Percentiles rank a stretch among this genome's conserved stretches.
These are phyloP conservation scores for Citrus hindsii DNA, from an alignment of 345 rosid species.

Conservation along the genomic window DNA sequence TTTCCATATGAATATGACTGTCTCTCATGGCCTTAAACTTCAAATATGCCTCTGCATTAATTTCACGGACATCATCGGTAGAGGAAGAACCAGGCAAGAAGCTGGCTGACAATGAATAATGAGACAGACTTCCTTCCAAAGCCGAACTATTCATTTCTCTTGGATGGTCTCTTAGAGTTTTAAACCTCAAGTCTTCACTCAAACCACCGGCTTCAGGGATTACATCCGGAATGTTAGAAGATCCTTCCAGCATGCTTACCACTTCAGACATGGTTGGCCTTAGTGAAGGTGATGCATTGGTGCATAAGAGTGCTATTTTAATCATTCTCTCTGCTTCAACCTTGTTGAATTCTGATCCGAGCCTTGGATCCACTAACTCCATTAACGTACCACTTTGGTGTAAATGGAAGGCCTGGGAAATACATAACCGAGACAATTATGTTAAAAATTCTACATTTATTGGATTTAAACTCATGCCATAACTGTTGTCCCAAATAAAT, in stretches of 20 bases:
- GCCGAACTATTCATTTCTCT: not conserved
- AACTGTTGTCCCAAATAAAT: too few species aligned
- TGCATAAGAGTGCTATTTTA: slow-evolving; percentile 48
- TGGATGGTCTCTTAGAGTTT: slow-evolving; percentile 19
- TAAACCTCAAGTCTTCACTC: slow-evolving; percentile 42
- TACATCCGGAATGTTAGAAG: slow-evolving; percentile 31
- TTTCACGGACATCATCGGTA: not conserved
- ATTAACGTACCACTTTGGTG: slow-evolving; percentile 32
- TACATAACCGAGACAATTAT: not conserved
- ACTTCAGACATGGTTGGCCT: slow-evolving; percentile 66
- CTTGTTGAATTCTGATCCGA: slow-evolving; percentile 33
- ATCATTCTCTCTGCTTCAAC: slow-evolving; percentile 40
- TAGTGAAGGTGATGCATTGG: slow-evolving; percentile 39
- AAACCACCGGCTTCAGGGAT: slow-evolving; percentile 26
- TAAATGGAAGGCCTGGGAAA: slow-evolving; percentile 40
- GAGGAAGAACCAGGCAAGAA: not conserved
- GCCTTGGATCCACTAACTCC: slow-evolving; percentile 44
- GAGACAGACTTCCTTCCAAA: not conserved
- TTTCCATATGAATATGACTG: not conserved
- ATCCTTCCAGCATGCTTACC: slow-evolving; percentile 51
- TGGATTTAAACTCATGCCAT: not conserved
- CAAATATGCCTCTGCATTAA: slow-evolving; percentile 10
- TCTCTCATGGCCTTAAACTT: slow-evolving; percentile 12
- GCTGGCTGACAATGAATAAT: not conserved
- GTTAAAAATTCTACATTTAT: not conserved